These are phyloP conservation scores for Conoideocrella luteorostrata DNA, from an alignment of 2,329 filamentous ascomycete species.

Conservation along the genomic window DNA sequence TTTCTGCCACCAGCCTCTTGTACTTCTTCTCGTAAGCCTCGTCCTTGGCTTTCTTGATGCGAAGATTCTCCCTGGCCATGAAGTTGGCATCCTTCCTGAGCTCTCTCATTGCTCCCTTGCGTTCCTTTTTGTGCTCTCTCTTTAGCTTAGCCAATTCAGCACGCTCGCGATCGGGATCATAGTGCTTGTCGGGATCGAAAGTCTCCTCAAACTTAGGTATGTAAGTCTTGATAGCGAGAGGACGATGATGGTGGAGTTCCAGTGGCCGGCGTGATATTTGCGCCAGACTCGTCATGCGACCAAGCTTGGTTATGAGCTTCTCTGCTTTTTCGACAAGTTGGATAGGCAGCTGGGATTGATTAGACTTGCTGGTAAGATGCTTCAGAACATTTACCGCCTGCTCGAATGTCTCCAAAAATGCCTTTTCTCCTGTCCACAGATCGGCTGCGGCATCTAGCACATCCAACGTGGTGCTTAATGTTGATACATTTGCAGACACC, in stretches of 20 bases:
- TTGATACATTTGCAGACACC: constrained; percentile 46
- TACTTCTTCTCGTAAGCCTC: constrained; percentile 95
- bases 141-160: constrained; percentile 77
- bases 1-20: constrained; percentile 84
- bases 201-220: constrained; percentile 94
- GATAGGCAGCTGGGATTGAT: constrained; percentile 42
- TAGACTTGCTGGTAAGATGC: constrained; percentile 52
- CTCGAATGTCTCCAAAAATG: constrained; percentile 73
- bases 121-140: constrained; percentile 89
- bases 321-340: constrained; percentile 33
- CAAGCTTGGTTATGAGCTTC: constrained; percentile 40
- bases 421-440: constrained; percentile 64
- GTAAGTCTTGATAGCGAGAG: constrained; percentile 78
- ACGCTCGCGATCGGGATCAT: constrained; percentile 89
- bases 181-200: constrained; percentile 93
- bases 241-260: constrained; percentile 81
- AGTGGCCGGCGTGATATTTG: constrained; percentile 67
- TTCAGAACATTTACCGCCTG: constrained; percentile 54
- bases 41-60: constrained; percentile 90
- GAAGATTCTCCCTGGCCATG: constrained; percentile 81
- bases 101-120: constrained; percentile 90
- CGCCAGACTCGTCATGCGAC: constrained; percentile 53
- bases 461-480: constrained; percentile 56
- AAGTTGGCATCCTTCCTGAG: constrained; percentile 93
- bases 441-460: constrained; percentile 64